Evolutionary conservation across 2,329 filamentous ascomycete genomes (phyloP).

Genomic region (Paracorniculantispora psalliotae): DNA sequence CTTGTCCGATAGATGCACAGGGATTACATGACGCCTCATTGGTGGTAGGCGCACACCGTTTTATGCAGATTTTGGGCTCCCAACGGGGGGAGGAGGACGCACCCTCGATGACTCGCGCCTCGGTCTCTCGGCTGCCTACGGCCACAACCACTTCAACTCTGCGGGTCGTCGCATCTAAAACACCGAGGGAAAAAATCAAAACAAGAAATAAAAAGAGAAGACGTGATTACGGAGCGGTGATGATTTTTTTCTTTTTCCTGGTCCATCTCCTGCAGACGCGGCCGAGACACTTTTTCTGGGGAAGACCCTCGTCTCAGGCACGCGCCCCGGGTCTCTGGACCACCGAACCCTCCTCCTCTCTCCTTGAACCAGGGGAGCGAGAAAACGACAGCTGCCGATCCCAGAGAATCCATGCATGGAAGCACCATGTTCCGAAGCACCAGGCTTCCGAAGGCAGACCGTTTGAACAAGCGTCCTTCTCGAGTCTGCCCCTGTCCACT

Average conservation of each 20-base stretch:
- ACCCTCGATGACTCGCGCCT: slow-evolving; percentile 8
- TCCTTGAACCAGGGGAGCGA: neutral
- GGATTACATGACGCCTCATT: neutral
- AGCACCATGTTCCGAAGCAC: too few relatives aligned
- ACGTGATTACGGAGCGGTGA: neutral
- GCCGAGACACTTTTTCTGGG: slow-evolving; percentile 3
- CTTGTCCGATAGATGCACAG: neutral
- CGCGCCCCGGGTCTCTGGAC: neutral
- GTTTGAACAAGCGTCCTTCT: neutral
- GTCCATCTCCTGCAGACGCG: neutral
- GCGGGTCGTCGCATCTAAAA: neutral
- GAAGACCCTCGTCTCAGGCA: neutral
- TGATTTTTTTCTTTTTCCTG: neutral
- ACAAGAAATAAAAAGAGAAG: neutral
- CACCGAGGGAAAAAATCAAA: neutral
- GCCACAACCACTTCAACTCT: neutral
- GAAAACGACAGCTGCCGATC: neutral
- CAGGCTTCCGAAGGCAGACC: neutral
- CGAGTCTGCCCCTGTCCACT: neutral
- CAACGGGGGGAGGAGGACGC: neutral
- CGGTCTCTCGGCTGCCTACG: neutral
- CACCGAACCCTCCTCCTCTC: neutral
- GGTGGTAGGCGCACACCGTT: neutral
- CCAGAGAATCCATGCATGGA: neutral
- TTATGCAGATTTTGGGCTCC: neutral